Evolutionary conservation across 2,329 filamentous ascomycete species (phyloP), one percentile per base, ranked within the genome.

Genomic region (Coleophoma eucalyptorum): DNA sequence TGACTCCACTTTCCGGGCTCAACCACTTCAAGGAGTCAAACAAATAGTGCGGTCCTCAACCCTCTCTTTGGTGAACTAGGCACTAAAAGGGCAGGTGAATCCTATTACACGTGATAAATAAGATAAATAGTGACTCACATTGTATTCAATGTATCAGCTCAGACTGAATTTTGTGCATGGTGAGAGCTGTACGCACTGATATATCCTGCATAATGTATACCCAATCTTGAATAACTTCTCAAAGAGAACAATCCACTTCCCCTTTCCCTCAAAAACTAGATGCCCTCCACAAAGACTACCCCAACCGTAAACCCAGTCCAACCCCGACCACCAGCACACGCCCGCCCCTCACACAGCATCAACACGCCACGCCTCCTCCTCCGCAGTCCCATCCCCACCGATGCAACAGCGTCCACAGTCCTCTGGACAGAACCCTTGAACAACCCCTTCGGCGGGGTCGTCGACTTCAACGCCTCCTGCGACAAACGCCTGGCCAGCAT

Each of bases 401-500:
- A 53, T 31, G 51, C 50, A 4, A 18, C 8, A 2, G 16, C 50
- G 12, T 46, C 50, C 21, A 26, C 20, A 2, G 21, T 34, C 6
- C 31, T 58, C 18, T 49, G 56, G 6, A 53, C 43, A 5, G 43
- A 59, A 8, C 58, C 21, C 5, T n/a, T 48, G 11, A 54, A 54
- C 19, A 52, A 49, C 15, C 35, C 49, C 5, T 56, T 53, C 21
- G 54, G 51, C 12, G 50, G 48, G 15, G 48, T 54, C 1, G 26
- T 42, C 6, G 32, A 50, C 13, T 19, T 40, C 1, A 42, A 40
- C 31, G 26, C 26, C 26, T 26, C 26, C 26, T 26, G 10, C 26
- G 4, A 26, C 26, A 3, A 26, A 26, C 26, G 26, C 26, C 26
- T 26, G 6, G 26, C 26, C 26, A 26, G 26, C 26, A 26, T 26